Conservation (phyloP, 2,329 filamentous ascomycete genomes). For the Periconia sp. region DNA sequence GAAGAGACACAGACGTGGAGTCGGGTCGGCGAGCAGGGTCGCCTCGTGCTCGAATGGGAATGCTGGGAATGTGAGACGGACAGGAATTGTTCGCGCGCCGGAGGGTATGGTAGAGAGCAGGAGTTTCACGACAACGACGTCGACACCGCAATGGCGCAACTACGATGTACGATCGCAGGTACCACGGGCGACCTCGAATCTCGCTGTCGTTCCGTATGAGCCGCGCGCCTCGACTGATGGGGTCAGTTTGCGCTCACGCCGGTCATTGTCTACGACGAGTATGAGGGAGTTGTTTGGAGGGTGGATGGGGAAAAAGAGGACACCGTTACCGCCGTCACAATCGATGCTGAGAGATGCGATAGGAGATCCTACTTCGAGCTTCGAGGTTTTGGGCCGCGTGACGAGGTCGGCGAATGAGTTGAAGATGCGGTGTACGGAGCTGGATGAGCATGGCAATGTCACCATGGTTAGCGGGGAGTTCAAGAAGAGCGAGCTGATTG, state of each 20-base stretch:
- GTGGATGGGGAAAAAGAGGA: slow-evolving; percentile 38
- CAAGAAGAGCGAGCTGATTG: slow-evolving; percentile 95
- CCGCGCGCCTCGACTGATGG: background rate
- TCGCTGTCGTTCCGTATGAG: background rate
- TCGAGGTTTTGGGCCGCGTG: slow-evolving; percentile 62
- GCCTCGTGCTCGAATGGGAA: slow-evolving; percentile 1
- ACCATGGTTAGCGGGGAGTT: slow-evolving; percentile 94
- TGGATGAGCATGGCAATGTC: slow-evolving; percentile 88
- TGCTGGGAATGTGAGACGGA: background rate
- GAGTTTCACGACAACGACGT: background rate
- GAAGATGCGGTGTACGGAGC: slow-evolving; percentile 88
- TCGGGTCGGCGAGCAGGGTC: slow-evolving; percentile 5
- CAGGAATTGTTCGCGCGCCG: background rate
- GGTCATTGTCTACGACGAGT: slow-evolving; percentile 8
- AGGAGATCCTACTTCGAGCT: slow-evolving; percentile 55
- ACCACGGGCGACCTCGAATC: background rate
- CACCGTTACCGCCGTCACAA: slow-evolving; percentile 59
- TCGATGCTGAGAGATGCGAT: slow-evolving; percentile 52
- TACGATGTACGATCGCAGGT: background rate
- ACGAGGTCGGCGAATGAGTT: slow-evolving; percentile 82
- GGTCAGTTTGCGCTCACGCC: background rate
- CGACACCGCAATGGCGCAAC: background rate
- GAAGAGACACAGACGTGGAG: slow-evolving; percentile 20
- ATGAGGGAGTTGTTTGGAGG: slow-evolving; percentile 23
- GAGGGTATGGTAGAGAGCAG: background rate